Conservation (phyloP, 2,329 filamentous ascomycete species). For the Pseudogymnoascus sp. region DNA sequence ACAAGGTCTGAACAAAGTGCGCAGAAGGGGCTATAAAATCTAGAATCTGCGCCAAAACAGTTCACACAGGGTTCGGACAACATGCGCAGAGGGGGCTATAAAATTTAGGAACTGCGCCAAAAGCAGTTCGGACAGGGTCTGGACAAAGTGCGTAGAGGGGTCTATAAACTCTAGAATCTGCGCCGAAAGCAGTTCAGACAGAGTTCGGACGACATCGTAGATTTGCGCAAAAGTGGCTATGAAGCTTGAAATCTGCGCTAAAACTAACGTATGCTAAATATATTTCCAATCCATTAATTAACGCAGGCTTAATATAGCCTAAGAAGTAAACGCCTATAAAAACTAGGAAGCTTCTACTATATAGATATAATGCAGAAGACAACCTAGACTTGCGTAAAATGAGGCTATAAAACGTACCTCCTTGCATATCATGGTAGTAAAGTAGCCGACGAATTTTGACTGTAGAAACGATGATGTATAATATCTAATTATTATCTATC, state of each 20-base stretch:
- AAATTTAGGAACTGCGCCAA: not conserved
- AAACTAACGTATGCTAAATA: not conserved
- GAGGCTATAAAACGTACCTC: too few relatives aligned
- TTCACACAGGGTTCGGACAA: not conserved
- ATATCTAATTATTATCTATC: constrained; percentile 1
- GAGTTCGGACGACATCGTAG: not conserved
- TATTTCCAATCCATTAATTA: too few relatives aligned
- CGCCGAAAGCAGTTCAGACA: not conserved
- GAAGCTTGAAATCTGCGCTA: not conserved
- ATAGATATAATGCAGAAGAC: too few relatives aligned
- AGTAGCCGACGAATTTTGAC: not conserved
- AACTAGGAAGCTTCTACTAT: too few relatives aligned
- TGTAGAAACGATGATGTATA: not conserved
- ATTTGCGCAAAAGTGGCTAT: too few relatives aligned
- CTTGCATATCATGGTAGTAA: not conserved
- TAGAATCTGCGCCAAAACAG: not conserved
- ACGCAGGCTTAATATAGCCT: too few relatives aligned
- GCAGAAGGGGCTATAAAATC: not conserved
- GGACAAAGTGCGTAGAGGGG: not conserved
- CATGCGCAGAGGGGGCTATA: not conserved
- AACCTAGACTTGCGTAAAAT: too few relatives aligned
- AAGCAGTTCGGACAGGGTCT: too few relatives aligned
- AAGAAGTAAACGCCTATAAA: too few relatives aligned
- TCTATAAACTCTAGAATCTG: not conserved
- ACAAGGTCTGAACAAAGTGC: not conserved